Base-by-base conservation (phyloP, 495 filamentous ascomycete genomes). In the Chlorociboria aeruginascens region DNA sequence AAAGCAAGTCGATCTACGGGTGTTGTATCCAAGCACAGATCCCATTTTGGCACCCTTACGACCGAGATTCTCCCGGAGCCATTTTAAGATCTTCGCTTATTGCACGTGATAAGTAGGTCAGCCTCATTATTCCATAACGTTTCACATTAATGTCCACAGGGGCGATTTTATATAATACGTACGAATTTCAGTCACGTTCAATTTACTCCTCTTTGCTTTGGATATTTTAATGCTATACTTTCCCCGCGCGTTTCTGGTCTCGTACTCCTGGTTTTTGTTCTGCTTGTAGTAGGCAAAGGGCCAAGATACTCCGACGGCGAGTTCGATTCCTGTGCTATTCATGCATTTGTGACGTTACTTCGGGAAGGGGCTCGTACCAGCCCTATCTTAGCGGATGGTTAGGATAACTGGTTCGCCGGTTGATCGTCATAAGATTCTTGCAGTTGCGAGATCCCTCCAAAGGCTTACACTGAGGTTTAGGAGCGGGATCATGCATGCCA, bases 151-250 rank as follows among this genome's bases (percentile, higher is more conserved):
- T n/a, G n/a, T n/a, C n/a, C n/a, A n/a, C n/a, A n/a, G n/a, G n/a
- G n/a, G n/a, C n/a, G n/a, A n/a, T n/a, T 49, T 41, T 40, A 40
- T 17, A 17, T 40, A 14, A 40, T n/a, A n/a, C n/a, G n/a, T 33
- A 49, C 10, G 46, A 32, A 49, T 32, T 49, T 49, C 46, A 30
- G 46, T 43, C 12, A 11, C 46, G 43, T 34, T 43, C 10, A 43
- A 34, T 49, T 49, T 43, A 41, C 20, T 49, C 13, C 30, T 41
- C n/a, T 43, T 32, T 49, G 20, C 46, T 41, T 43, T 43, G 16
- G 39, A 43, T 49, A 12, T 43, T 43, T 49, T 49, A 34, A 49
- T 49, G 33, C 38, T 49, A 49, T 42, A 14, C 33, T 49, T 49
- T 8, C n/a, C 46, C 33, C 29, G 17, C 38, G 16, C 32, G 37